A percentile compares a stretch with the other conserved stretches of the same genome.
phyloP scores from a whole-genome alignment of 495 filamentous ascomycete genomes.

The Xylaria scruposa region DNA sequence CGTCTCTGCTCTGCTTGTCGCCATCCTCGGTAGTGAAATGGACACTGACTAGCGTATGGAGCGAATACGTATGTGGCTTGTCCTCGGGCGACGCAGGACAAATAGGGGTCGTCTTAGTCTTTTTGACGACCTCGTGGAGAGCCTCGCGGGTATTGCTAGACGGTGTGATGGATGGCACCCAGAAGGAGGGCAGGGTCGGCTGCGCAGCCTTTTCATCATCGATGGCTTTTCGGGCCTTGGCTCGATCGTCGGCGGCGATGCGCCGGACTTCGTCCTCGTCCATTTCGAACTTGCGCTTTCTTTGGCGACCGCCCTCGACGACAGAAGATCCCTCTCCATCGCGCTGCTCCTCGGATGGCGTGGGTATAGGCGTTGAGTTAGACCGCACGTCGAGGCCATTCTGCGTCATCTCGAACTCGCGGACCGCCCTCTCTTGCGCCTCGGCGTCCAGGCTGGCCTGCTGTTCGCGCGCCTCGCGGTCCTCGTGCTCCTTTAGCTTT shows the following conservation, averaged over 20 bases:
- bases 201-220: slow-evolving; percentile 79
- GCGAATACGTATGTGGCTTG: slow-evolving; percentile 75
- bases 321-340: slow-evolving; percentile 15
- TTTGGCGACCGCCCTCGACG: slow-evolving; percentile 34
- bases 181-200: slow-evolving; percentile 87
- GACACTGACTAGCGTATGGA: slow-evolving; percentile 81
- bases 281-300: slow-evolving; percentile 82
- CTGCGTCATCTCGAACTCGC: slow-evolving; percentile 70
- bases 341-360: slow-evolving; percentile 17
- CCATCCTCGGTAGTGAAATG: slow-evolving; percentile 80
- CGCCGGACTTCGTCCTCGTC: slow-evolving; percentile 80
- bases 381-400: slow-evolving; percentile 70
- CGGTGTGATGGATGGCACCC: slow-evolving; percentile 88
- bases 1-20: slow-evolving; percentile 39
- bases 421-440: slow-evolving; percentile 61
- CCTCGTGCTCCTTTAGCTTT: slow-evolving; percentile 65
- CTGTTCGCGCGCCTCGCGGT: slow-evolving; percentile 62
- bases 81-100: slow-evolving; percentile 80
- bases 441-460: slow-evolving; percentile 62
- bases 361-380: slow-evolving; percentile 21
- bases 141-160: slow-evolving; percentile 55
- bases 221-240: slow-evolving; percentile 69
- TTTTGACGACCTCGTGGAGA: slow-evolving; percentile 65
- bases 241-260: slow-evolving; percentile 72
- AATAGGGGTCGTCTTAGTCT: slow-evolving; percentile 72